Conservation (phyloP, 2,329 filamentous ascomycete genomes). For the Nothophoma quercina region DNA sequence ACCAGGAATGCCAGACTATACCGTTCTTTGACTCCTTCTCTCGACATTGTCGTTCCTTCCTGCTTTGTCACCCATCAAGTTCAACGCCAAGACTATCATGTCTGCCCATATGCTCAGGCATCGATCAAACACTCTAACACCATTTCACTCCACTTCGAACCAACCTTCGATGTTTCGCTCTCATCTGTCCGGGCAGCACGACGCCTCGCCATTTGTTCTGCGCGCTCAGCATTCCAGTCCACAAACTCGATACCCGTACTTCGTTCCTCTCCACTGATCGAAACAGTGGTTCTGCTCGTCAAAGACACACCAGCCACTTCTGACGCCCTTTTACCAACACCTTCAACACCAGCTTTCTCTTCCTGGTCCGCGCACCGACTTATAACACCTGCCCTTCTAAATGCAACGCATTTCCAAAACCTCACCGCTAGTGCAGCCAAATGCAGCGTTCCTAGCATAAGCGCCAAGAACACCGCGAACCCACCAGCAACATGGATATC, state of each 20-base stretch:
- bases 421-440: background rate
- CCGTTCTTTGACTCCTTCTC: background rate
- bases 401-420: background rate
- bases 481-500: slow-evolving; percentile 14
- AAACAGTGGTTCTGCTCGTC: background rate
- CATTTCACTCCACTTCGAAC: background rate
- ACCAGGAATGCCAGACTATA: background rate
- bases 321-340: no score
- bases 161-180: background rate
- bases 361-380: background rate
- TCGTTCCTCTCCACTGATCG: slow-evolving; percentile 1
- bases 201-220: background rate
- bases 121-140: slow-evolving; percentile 8
- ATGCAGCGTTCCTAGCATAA: slow-evolving; percentile 4
- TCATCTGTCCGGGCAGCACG: background rate
- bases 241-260: background rate
- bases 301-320: background rate
- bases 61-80: no score
- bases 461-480: slow-evolving; percentile 10
- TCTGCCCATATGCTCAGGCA: background rate
- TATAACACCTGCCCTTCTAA: background rate
- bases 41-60: no score
- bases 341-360: background rate
- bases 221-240: background rate
- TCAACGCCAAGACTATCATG: no score